Evolutionary conservation across 2,329 filamentous ascomycete genomes (phyloP), one percentile per base, ranked within the genome.

Genomic region (Ceratocystis harringtonii): DNA sequence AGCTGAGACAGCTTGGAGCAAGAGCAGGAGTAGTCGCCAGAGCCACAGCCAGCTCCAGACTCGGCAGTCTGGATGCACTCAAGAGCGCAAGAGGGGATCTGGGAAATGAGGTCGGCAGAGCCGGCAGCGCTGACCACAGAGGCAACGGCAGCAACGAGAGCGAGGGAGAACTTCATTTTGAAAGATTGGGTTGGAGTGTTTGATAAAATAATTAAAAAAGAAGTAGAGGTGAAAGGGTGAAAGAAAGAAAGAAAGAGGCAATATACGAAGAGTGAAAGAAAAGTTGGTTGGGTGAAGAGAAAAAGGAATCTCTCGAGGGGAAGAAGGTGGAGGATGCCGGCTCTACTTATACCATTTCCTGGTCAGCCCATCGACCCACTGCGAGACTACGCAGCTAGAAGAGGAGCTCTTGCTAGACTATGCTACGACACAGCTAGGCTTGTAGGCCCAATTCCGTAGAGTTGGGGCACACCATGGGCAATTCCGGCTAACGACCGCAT

Each of bases 81-180:
- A 17, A 67, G 62, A 55, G 67, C 67, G 43, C 67, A 68, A 19
- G 63, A 61, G 45, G 67, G 67, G 32, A 68, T 48, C 65, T 68
- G 61, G 25, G 62, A 58, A 36, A 62, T 62, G 52, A 68, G 57
- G 41, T 68, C 67, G 41, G 65, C 57, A 12, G 65, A 61, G 30
- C 64, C 64, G 58, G 64, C 36, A 19, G 67, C 67, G n/a, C 62
- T 44, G 41, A 57, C 65, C 43, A 58, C 41, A 32, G 62, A 48
- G 45, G 61, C 67, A 17, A 66, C 45, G n/a, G 58, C 45, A 25
- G 57, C 45, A 63, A 65, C 5, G 62, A 65, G 22, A 41, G 48
- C 57, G 30, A 62, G 17, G 19, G 63, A 36, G 67, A 64, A 65
- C 65, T 68, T 64, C 67, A 68, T 68, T 52, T 63, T 68, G 65